Evolutionary conservation across 129 eudicot species (phyloP).

Genomic region (Flaveria trinervia): DNA sequence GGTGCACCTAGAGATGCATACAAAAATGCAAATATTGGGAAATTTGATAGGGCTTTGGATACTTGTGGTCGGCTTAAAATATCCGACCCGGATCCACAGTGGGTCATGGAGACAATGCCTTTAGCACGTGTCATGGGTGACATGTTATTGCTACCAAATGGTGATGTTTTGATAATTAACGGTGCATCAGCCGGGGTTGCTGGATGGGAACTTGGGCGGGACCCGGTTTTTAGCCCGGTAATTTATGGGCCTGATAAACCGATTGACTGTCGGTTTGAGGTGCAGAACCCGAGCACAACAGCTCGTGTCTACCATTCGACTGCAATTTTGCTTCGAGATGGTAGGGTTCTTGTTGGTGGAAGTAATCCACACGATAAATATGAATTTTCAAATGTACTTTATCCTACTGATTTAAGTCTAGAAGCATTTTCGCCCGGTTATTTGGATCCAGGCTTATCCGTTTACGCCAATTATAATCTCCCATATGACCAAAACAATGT

Average conservation of each 20-base stretch:
- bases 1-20: conserved; percentile 68
- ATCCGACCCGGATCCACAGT: conserved; percentile 62
- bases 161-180: conserved; percentile 57
- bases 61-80: conserved; percentile 60
- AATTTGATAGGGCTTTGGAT: conserved; percentile 54
- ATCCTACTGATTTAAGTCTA: conserved; percentile 68
- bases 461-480: conserved; percentile 53
- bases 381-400: conserved; percentile 50
- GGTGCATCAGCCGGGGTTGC: conserved; percentile 67
- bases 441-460: conserved; percentile 33
- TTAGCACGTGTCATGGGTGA: conserved; percentile 78
- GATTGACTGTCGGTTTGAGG: conserved; percentile 42
- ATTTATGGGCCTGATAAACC: conserved; percentile 46
- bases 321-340: conserved; percentile 60
- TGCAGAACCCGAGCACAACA: conserved; percentile 44
- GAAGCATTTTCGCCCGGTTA: conserved; percentile 79
- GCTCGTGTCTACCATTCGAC: conserved; percentile 79
- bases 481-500: conserved; percentile 31
- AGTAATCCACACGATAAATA: conserved; percentile 64
- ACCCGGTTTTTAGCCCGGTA: conserved; percentile 64
- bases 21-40: conserved; percentile 41
- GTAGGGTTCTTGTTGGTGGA: conserved; percentile 69
- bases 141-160: conserved; percentile 67
- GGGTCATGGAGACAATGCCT: conserved; percentile 81
- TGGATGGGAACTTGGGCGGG: conserved; percentile 63